A percentile compares a stretch with the other conserved stretches of the same genome.
Conservation (phyloP, 2,329 filamentous ascomycete genomes). For the Aureobasidium namibiae region DNA sequence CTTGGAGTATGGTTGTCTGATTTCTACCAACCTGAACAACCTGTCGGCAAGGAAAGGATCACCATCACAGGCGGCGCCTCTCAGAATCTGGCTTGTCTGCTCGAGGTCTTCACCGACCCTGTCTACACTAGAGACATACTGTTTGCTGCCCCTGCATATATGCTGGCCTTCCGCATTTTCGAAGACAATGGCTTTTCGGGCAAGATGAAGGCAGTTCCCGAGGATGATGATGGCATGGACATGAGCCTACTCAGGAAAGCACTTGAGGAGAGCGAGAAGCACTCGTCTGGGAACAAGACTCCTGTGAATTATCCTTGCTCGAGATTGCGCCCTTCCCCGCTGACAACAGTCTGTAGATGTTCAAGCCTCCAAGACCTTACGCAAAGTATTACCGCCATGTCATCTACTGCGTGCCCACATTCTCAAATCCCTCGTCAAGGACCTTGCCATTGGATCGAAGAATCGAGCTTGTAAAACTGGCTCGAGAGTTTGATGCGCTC, state of each 20-base stretch:
- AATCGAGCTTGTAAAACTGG: slow-evolving; percentile 62
- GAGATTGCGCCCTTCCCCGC: neutral
- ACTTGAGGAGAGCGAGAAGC: slow-evolving; percentile 43
- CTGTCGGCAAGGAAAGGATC: slow-evolving; percentile 51
- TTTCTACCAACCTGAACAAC: slow-evolving; percentile 46
- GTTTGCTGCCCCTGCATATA: slow-evolving; percentile 76
- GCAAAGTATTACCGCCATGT: slow-evolving; percentile 78
- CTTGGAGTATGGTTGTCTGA: slow-evolving; percentile 62
- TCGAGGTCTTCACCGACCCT: slow-evolving; percentile 76
- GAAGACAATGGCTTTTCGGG: slow-evolving; percentile 66
- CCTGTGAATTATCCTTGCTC: neutral
- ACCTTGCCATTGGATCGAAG: slow-evolving; percentile 67
- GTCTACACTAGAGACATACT: slow-evolving; percentile 66
- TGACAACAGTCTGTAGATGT: slow-evolving; percentile 31
- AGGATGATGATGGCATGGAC: slow-evolving; percentile 72
- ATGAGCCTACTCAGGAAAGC: slow-evolving; percentile 49
- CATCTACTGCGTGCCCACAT: slow-evolving; percentile 82
- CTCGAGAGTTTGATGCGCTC: slow-evolving; percentile 72
- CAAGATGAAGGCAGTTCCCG: slow-evolving; percentile 60
- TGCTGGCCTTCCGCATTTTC: slow-evolving; percentile 78
- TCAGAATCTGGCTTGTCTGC: slow-evolving; percentile 68
- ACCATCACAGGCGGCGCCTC: slow-evolving; percentile 79
- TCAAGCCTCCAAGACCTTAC: slow-evolving; percentile 52
- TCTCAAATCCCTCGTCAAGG: slow-evolving; percentile 78
- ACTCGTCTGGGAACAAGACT: slow-evolving; percentile 17